Conservation (phyloP, 1,139 yeast genomes). For the Geotrichum macrosporum region DNA sequence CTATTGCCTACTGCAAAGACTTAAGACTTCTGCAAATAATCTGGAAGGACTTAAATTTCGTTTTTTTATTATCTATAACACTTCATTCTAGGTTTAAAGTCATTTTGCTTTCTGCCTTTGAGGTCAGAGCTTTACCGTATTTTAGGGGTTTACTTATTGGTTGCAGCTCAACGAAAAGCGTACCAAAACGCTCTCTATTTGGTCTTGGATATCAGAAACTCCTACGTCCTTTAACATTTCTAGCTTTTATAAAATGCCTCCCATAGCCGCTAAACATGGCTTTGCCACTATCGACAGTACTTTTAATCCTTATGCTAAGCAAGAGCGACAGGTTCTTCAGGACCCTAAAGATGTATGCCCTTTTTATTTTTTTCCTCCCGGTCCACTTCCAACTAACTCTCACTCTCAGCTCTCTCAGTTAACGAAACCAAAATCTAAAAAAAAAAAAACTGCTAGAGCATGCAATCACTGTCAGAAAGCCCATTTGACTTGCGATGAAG, state of each 20-base stretch:
- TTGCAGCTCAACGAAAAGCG: too few relatives aligned
- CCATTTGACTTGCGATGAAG: slow-evolving; percentile 82
- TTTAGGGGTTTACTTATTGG: too few relatives aligned
- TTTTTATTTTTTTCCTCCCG: background rate
- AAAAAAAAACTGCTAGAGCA: slow-evolving; percentile 72
- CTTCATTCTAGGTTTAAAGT: too few relatives aligned
- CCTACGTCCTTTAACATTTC: too few relatives aligned
- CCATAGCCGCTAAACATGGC: background rate
- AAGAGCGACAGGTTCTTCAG: slow-evolving; percentile 7
- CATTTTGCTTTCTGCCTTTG: too few relatives aligned
- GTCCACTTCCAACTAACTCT: background rate
- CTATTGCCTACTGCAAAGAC: too few relatives aligned
- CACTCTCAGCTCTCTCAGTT: background rate
- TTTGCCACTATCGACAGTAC: slow-evolving; percentile 6
- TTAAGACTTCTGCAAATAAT: too few relatives aligned
- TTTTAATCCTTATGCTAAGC: slow-evolving; percentile 4
- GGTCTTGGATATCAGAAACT: too few relatives aligned
- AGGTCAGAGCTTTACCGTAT: too few relatives aligned
- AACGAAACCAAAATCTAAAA: slow-evolving; percentile 10
- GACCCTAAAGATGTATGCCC: background rate
- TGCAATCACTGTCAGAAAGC: slow-evolving; percentile 86
- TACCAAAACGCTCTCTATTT: too few relatives aligned
- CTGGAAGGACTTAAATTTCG: too few relatives aligned
- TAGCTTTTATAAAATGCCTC: slow-evolving; percentile 13
- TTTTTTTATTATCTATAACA: too few relatives aligned